Evolutionary conservation across 768 basidiomycete species (phyloP), one percentile per base, ranked within the genome.

Genomic region (Lactifluus subvellereus): DNA sequence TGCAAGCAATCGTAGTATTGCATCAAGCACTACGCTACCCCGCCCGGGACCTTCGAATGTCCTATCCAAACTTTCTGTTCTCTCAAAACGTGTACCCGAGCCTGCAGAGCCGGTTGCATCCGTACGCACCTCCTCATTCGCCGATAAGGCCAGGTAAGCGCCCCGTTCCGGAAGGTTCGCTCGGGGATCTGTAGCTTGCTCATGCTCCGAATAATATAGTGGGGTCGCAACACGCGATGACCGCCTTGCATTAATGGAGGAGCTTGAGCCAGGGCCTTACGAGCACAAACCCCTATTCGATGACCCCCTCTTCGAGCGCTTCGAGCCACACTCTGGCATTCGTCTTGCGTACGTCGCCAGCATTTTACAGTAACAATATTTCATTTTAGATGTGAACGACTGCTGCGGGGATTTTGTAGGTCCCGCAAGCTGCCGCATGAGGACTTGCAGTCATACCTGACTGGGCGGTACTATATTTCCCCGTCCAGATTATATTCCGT

Each of bases 251-350:
- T 73, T 98, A 18, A 73, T 95, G 7, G 89, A 97, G 67, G 83
- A 88, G 33, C 78, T 99, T 14, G 75, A 84, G 66, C 78, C 85
- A 51, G 95, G 95, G 0, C 93, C 95, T 8, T 78, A 78, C 54
- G 86, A 94, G 43, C 88, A 91, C 72, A 83, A 76, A 14, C 77
- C 89, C 16, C 82, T 85, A 0, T 75, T 77, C 38, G 87, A 89
- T 22, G 94, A 95, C 70, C 88, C 89, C 0, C 69, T 77, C 16
- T 99, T 95, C 70, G 78, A 87, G 65, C 81, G 77, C 54, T 72
- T 94, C 5, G 97, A 99, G 72, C 97, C 97, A 1, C 90, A 97
- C 75, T 95, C 94, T 33, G 84, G 87, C 6, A 96, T 98, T 54
- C 81, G 86, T 55, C 79, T 99, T 30, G 79, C 74, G 95, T 97